A percentile compares a stretch with the other conserved stretches of the same genome.
phyloP scores from a whole-genome alignment of 1,139 yeast species.

The Nakaseomyces bracarensis region DNA sequence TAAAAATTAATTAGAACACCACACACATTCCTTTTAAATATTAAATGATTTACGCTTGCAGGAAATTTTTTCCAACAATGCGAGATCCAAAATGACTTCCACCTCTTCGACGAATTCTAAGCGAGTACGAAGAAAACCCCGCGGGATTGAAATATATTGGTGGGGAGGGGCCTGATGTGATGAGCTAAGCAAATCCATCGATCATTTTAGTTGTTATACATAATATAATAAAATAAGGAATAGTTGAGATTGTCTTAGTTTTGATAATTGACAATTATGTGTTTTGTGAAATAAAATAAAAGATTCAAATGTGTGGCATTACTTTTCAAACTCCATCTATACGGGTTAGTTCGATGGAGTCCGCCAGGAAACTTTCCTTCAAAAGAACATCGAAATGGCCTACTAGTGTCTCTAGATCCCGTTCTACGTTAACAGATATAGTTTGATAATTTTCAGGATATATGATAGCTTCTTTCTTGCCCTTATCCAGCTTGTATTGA shows the following conservation, averaged over 20 bases:
- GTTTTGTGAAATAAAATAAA: too few species aligned
- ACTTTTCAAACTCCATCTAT: constrained; percentile 20
- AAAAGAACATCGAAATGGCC: constrained; percentile 21
- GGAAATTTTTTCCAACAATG: background rate
- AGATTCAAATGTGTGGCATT: too few species aligned
- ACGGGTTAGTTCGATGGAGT: constrained; percentile 23
- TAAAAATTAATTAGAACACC: background rate
- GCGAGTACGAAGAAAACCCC: background rate
- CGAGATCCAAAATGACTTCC: background rate
- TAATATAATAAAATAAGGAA: too few species aligned
- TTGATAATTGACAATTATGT: too few species aligned
- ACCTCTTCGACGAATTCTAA: background rate
- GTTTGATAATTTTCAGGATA: constrained; percentile 34
- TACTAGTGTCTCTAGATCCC: constrained; percentile 24
- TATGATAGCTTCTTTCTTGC: constrained; percentile 39
- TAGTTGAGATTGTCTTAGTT: too few species aligned
- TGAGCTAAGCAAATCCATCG: too few species aligned
- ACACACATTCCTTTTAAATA: too few species aligned
- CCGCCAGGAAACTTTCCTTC: constrained; percentile 26
- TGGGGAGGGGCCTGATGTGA: too few species aligned
- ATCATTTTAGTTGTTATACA: too few species aligned
- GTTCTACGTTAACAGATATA: constrained; percentile 24
- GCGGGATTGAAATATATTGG: background rate
- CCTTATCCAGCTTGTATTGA: constrained; percentile 33
- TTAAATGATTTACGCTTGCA: constrained; percentile 2